Percentiles rank a stretch among this genome's conserved stretches.
Conservation (phyloP, 805 yeast species). For the Yarrowia deformans region DNA sequence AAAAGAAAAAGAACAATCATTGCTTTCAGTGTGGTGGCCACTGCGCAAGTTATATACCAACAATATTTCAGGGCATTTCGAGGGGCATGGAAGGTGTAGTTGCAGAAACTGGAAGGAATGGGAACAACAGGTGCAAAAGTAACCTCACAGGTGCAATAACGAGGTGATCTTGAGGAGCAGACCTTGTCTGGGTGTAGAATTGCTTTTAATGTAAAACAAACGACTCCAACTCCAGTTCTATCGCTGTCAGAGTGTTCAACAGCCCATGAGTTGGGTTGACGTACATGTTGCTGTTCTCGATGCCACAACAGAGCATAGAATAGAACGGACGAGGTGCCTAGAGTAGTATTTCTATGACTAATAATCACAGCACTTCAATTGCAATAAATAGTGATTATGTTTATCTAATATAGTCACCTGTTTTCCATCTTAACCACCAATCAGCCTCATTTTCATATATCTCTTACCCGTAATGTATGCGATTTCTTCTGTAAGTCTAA, state of each 20-base stretch:
- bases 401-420: no score
- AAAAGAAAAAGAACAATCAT: slow-evolving; percentile 21
- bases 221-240: no score
- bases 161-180: no score
- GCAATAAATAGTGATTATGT: no score
- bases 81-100: slow-evolving; percentile 17
- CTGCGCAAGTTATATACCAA: background rate
- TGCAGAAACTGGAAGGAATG: background rate
- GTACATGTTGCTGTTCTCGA: background rate
- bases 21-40: background rate
- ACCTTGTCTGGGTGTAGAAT: background rate
- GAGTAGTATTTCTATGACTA: no score
- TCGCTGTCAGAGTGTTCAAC: no score
- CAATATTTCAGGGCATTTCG: slow-evolving; percentile 10
- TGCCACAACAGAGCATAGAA: background rate
- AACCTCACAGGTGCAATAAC: background rate
- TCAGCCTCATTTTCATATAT: background rate
- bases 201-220: no score
- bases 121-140: background rate
- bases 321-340: no score
- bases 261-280: no score
- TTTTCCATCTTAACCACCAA: background rate
- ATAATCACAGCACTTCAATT: no score
- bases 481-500: slow-evolving; percentile 4
- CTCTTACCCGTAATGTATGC: slow-evolving; percentile 17